These are phyloP conservation scores for Venustampulla echinocandica DNA, from an alignment of 495 filamentous ascomycete species.

Conservation along the genomic window DNA sequence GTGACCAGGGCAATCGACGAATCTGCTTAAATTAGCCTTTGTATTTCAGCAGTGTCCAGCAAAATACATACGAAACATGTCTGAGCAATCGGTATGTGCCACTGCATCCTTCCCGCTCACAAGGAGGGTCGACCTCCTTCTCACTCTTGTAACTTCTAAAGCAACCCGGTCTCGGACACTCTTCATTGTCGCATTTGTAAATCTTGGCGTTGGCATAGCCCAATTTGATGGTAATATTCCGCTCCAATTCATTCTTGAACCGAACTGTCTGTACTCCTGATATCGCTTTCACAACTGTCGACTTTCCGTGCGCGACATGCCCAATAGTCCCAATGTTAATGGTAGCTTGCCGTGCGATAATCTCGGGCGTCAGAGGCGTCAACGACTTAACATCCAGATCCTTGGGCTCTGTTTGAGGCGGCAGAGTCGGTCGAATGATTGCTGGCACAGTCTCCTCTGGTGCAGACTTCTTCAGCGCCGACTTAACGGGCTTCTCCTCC, in stretches of 20 bases:
- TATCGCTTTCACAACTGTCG: slow-evolving; percentile 97
- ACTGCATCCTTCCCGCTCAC: slow-evolving; percentile 82
- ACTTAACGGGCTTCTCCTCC: slow-evolving; percentile 25
- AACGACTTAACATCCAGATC: slow-evolving; percentile 70
- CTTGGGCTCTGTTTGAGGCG: slow-evolving; percentile 83
- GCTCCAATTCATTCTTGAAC: slow-evolving; percentile 98
- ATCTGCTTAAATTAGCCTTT: slow-evolving; percentile 37
- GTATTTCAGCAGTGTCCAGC: background rate
- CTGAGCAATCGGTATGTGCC: slow-evolving; percentile 77
- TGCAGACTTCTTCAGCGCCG: slow-evolving; percentile 35
- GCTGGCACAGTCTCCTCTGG: slow-evolving; percentile 29
- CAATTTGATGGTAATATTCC: slow-evolving; percentile 99
- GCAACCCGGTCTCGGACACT: slow-evolving; percentile 88
- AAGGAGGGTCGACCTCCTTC: slow-evolving; percentile 92
- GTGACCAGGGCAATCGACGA: slow-evolving; percentile 98
- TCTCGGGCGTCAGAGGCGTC: slow-evolving; percentile 84
- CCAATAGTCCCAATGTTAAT: slow-evolving; percentile 99
- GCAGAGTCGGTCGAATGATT: slow-evolving; percentile 48
- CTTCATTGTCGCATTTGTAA: slow-evolving; percentile 92
- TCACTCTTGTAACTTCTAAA: slow-evolving; percentile 97
- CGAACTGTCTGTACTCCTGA: slow-evolving; percentile 97
- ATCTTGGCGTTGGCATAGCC: slow-evolving; percentile 99
- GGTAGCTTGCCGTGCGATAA: slow-evolving; percentile 93
- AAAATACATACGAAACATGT: slow-evolving; percentile 70
- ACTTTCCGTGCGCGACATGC: slow-evolving; percentile 97